Conservation (phyloP, 768 basidiomycete species). For the Xerocomus brunneocitrinus region DNA sequence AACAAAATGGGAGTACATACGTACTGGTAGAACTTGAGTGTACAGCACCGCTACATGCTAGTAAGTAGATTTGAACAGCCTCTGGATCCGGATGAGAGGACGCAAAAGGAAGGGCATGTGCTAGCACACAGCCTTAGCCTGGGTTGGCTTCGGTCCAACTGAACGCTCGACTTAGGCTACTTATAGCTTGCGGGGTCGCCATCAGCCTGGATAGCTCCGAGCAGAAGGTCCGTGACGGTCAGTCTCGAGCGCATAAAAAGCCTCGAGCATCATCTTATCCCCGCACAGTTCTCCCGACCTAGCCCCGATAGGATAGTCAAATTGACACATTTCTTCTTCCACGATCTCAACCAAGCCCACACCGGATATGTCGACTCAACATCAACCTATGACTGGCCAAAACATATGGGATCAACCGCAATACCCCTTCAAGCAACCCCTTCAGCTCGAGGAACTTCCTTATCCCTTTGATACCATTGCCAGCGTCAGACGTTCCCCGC, state of each 20-base stretch:
- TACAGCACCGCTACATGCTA: too few relatives aligned
- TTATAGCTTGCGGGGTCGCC: not conserved
- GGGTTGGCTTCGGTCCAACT: not conserved
- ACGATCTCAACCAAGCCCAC: not conserved
- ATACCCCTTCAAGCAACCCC: conserved; percentile 13
- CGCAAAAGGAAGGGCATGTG: not conserved
- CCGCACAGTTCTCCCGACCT: not conserved
- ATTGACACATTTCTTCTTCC: not conserved
- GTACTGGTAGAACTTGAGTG: too few relatives aligned
- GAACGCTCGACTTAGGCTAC: not conserved
- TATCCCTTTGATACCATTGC: conserved; percentile 15
- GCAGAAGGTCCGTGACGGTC: not conserved
- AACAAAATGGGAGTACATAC: too few relatives aligned
- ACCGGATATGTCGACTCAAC: conserved; percentile 22
- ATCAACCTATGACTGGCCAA: conserved; percentile 8
- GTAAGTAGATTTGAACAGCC: not conserved
- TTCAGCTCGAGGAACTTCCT: conserved; percentile 28
- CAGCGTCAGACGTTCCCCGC: conserved; percentile 4
- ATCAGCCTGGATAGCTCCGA: not conserved
- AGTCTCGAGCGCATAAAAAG: not conserved
- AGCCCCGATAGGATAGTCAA: not conserved
- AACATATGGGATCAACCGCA: conserved; percentile 18
- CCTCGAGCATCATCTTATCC: not conserved
- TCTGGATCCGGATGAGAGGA: not conserved
- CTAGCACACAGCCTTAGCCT: not conserved